Base-by-base conservation (phyloP, 495 filamentous ascomycete species). In the Glonium stellatum region DNA sequence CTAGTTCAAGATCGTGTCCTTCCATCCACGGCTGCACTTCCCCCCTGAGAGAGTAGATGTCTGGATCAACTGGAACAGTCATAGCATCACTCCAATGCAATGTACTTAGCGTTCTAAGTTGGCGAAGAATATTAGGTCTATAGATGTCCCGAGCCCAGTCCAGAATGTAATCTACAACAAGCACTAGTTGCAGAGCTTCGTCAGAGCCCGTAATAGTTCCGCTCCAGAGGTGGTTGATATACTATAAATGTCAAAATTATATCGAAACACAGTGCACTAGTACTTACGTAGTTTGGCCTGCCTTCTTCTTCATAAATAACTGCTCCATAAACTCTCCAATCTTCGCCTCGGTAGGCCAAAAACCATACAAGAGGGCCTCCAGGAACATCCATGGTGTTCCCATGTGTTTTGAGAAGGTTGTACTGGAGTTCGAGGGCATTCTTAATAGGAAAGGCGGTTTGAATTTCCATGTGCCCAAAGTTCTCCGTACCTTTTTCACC, bases 371-470 rank as follows among this genome's bases (percentile, higher is more conserved):
- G 36, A 21, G 59, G 59, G 0, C 53, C 53, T 23, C 44, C 54
- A 3, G 53, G 54, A 15, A 57, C 46, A 3, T 57, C 42, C 25
- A 62, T 25, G 57, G 53, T 51, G 47, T 62, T 61, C 1, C 42
- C 53, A 22, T 1, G 1, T 10, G 27, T 52, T 37, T 44, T 22
- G 1, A 1, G 15, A 15, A 67, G 54, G 15, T 53, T 37, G 8
- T 61, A 19, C 36, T 63, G 64, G 5, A 64, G 49, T 34, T 36
- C 21, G 13, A 64, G 12, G 3, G 15, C 4, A 50, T 5, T 0
- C 49, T 52, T 46, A 12, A 67, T 61, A 8, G 65, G 61, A 23
- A 67, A 58, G 19, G 56, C 51, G 5, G 57, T 58, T 23, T 67
- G 65, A 1, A 54, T 57, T 53, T 64, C 53, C 3, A 67, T 61